phyloP scores from a whole-genome alignment of 768 basidiomycete genomes.

The Fomitopsis serialis region DNA sequence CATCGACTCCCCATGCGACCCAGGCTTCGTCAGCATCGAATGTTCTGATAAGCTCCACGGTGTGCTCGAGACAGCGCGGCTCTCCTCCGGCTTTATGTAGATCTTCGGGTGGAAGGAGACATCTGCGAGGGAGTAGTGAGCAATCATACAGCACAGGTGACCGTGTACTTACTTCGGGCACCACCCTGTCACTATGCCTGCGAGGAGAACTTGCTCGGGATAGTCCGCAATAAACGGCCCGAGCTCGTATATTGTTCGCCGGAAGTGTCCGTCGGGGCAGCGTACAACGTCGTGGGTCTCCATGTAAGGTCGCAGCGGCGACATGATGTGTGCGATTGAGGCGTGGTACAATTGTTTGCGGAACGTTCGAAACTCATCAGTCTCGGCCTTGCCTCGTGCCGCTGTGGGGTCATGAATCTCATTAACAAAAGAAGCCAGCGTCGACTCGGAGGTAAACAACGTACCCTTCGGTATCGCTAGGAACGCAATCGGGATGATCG shows the following conservation, averaged over 20 bases:
- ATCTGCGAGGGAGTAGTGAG: too few species aligned
- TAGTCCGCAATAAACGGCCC: conserved; percentile 28
- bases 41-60: too few species aligned
- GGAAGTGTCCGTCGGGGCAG: conserved; percentile 24
- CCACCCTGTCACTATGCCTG: conserved; percentile 17
- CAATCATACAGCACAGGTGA: too few species aligned
- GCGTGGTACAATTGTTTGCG: conserved; percentile 9
- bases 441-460: too few species aligned
- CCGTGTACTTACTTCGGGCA: too few species aligned
- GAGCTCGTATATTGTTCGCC: conserved; percentile 20
- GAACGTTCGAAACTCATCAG: conserved; percentile 6
- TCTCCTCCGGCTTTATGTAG: too few species aligned
- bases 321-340: conserved; percentile 3
- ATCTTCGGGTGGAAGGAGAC: too few species aligned
- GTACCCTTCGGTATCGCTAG: conserved; percentile 28
- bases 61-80: too few species aligned
- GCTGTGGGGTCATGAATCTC: background rate
- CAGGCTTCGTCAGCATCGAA: too few species aligned
- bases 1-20: too few species aligned
- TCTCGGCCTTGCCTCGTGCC: background rate
- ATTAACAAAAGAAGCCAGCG: background rate
- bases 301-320: conserved; percentile 10
- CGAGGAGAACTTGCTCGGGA: conserved; percentile 23
- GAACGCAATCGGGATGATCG: conserved; percentile 15
- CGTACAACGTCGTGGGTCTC: conserved; percentile 7